Evolutionary conservation across 2,329 filamentous ascomycete species (phyloP).

Genomic region (Pyrenochaeta sp.): DNA sequence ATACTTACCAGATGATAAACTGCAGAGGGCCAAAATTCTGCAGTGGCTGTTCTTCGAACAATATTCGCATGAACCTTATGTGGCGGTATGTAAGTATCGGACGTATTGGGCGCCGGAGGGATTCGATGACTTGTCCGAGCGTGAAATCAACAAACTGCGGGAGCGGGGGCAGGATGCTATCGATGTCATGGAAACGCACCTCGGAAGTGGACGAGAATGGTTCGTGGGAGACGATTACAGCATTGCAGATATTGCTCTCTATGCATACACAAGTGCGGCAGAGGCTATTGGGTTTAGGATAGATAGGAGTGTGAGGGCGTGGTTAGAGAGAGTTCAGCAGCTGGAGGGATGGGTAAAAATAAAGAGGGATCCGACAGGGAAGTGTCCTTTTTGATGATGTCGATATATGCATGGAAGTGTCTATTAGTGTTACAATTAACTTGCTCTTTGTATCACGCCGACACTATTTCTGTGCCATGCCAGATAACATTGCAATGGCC

Average conservation of each 20-base stretch:
- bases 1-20: conserved; percentile 16
- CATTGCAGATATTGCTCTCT: conserved; percentile 26
- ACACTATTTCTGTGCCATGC: no score
- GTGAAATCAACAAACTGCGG: conserved; percentile 13
- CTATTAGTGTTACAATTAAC: no score
- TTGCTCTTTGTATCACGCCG: not conserved
- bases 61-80: conserved; percentile 23
- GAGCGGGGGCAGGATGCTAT: conserved; percentile 18
- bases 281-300: conserved; percentile 20
- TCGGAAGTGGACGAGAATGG: conserved; percentile 14
- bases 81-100: conserved; percentile 19
- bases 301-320: conserved; percentile 19
- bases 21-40: conserved; percentile 12
- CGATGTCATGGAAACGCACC: conserved; percentile 25
- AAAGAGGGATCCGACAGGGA: conserved; percentile 23
- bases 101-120: conserved; percentile 20
- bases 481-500: no score
- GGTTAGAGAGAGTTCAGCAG: conserved; percentile 19
- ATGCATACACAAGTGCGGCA: conserved; percentile 13
- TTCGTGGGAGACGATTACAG: conserved; percentile 21
- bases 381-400: conserved; percentile 7
- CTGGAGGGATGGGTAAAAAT: conserved; percentile 17
- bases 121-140: conserved; percentile 8
- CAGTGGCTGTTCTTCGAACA: conserved; percentile 32
- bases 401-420: not conserved